Evolutionary conservation across 2,329 filamentous ascomycete species (phyloP).

Genomic region (Fusarium beomiforme): DNA sequence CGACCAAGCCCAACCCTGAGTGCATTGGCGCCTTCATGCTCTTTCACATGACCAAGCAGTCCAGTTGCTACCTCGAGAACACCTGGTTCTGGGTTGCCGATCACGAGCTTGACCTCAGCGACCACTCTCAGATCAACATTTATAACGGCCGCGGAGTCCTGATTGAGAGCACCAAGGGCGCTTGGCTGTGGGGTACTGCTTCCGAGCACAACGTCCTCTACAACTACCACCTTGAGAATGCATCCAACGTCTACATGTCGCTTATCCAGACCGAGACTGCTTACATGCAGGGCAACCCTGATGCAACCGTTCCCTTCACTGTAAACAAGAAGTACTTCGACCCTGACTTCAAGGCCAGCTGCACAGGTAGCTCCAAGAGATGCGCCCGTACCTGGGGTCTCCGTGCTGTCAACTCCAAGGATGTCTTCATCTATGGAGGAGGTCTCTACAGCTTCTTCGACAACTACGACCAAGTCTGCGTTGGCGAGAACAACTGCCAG

Average conservation of each 20-base stretch:
- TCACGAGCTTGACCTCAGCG: constrained; percentile 82
- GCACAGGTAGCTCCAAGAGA: constrained; percentile 58
- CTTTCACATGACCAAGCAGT: constrained; percentile 69
- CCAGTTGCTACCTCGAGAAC: constrained; percentile 85
- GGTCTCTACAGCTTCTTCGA: constrained; percentile 87
- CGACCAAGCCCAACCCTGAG: constrained; percentile 68
- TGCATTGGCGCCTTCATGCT: constrained; percentile 81
- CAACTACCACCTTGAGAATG: constrained; percentile 86
- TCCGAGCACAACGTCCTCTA: constrained; percentile 74
- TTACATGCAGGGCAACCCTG: constrained; percentile 86
- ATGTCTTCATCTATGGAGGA: constrained; percentile 76
- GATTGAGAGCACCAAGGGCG: constrained; percentile 77
- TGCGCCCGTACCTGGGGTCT: constrained; percentile 84
- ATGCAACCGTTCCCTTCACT: constrained; percentile 72
- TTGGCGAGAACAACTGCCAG: constrained; percentile 76
- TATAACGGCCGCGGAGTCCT: constrained; percentile 88
- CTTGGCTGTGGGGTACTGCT: constrained; percentile 85
- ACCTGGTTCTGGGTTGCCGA: constrained; percentile 91
- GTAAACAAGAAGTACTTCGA: constrained; percentile 68
- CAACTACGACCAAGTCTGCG: constrained; percentile 79
- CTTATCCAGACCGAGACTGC: constrained; percentile 91
- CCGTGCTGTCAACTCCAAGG: constrained; percentile 72
- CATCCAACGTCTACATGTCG: constrained; percentile 82
- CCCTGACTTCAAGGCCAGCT: constrained; percentile 69
- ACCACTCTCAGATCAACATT: constrained; percentile 83